phyloP scores from a whole-genome alignment of 1,284 basidiomycete genomes.

The Trichosporon faecale region DNA sequence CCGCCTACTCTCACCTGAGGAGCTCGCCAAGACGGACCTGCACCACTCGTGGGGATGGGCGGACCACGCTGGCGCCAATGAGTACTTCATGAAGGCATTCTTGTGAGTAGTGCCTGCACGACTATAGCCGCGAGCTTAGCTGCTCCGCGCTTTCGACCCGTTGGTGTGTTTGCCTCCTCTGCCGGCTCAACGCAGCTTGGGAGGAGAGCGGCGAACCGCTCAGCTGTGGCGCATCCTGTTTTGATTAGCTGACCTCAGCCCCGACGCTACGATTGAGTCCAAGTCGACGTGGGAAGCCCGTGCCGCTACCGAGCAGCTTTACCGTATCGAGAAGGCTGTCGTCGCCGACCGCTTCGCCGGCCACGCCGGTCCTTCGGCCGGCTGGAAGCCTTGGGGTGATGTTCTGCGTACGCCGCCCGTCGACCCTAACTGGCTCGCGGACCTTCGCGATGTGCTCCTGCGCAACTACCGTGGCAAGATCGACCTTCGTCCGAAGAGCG shows the following conservation, averaged over 20 bases:
- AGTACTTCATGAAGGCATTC: constrained; percentile 32
- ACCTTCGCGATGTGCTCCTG: constrained; percentile 30
- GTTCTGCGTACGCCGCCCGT: constrained; percentile 38
- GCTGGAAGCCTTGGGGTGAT: constrained; percentile 36
- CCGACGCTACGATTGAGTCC: constrained; percentile 26
- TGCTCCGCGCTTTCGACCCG: too few species aligned
- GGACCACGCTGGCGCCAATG: constrained; percentile 38
- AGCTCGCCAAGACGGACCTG: constrained; percentile 18
- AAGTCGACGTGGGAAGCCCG: constrained; percentile 25
- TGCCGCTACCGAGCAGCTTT: constrained; percentile 21
- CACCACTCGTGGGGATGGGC: constrained; percentile 24
- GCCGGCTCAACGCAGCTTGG: too few species aligned
- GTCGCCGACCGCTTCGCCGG: constrained; percentile 29
- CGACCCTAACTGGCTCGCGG: constrained; percentile 27
- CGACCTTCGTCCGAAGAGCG: constrained; percentile 9
- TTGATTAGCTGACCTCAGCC: constrained; percentile 22
- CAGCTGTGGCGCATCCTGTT: background rate
- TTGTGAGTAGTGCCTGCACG: constrained; percentile 30
- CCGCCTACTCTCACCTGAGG: constrained; percentile 17
- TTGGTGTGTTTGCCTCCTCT: too few species aligned
- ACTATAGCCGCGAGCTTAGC: too few species aligned
- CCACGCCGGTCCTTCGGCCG: constrained; percentile 28
- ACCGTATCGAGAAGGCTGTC: constrained; percentile 27
- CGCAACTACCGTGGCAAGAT: constrained; percentile 25
- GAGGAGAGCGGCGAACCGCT: too few species aligned